Conservation (phyloP, 805 yeast species). For the Suhomyces kilbournensis region DNA sequence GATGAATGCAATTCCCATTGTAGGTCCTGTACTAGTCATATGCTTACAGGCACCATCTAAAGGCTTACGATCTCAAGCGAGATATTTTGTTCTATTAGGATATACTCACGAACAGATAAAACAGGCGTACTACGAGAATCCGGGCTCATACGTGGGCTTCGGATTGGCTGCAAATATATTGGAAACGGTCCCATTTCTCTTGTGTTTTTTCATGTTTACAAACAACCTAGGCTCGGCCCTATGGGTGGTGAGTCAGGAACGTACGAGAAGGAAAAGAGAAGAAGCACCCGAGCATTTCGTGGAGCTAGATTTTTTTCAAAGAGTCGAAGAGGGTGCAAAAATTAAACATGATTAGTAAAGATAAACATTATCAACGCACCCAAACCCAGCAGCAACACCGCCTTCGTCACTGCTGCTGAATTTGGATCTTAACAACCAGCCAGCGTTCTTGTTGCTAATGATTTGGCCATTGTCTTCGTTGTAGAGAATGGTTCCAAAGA, state of each 20-base stretch:
- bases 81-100: conserved; percentile 59
- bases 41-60: conserved; percentile 52
- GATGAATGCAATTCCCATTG: conserved; percentile 50
- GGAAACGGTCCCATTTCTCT: conserved; percentile 54
- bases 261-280: conserved; percentile 17
- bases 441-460: conserved; percentile 64
- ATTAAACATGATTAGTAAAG: conserved; percentile 32
- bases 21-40: conserved; percentile 57
- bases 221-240: conserved; percentile 62
- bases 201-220: conserved; percentile 54
- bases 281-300: neutral
- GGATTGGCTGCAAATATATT: conserved; percentile 51
- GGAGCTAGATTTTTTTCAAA: neutral
- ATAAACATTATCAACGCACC: conserved; percentile 86
- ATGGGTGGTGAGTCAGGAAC: conserved; percentile 48
- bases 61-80: conserved; percentile 49
- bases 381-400: conserved; percentile 99
- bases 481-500: conserved; percentile 81
- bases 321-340: neutral
- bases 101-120: conserved; percentile 41
- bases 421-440: conserved; percentile 87
- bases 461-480: conserved; percentile 59
- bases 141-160: conserved; percentile 46
- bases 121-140: conserved; percentile 31
- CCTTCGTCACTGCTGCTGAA: conserved; percentile 89